Evolutionary conservation across 352 stramenopile species (phyloP), one percentile per base, ranked within the genome.

Genomic region (Globisporangium parvum): DNA sequence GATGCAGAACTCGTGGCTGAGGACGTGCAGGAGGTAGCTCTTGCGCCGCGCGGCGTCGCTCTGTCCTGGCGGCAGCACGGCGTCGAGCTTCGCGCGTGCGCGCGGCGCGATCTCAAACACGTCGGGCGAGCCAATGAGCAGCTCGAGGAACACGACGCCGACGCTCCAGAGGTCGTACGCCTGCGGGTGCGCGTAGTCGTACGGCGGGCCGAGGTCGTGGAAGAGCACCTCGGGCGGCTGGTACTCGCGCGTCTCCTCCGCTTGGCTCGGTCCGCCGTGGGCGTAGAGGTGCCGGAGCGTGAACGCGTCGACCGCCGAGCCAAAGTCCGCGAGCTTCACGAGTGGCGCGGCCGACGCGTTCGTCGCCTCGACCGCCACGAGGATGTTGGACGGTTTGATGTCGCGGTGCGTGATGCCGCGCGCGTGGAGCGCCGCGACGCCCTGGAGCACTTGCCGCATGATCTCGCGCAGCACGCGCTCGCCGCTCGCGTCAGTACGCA

Each of bases 181-280:
- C 24, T 83, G 64, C 1, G 88, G 83, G 8, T 64, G 55, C 37
- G 58, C 63, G 45, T 69, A 77, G 59, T 91, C 75, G 61, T 88
- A 93, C 10, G 80, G 77, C 50, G 71, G 67, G 0, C 71, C 71
- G 53, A 70, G 65, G 39, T 75, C 68, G 47, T 69, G 79, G 55
- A 91, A 88, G 8, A 93, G 55, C n/a, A 92, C 85, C 61, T 98
- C 95, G 5, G 96, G 96, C 33, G 94, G 91, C 51, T 96, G 88
- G 69, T 98, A 99, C 62, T 98, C 89, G 47, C 96, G 74, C 31
- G 95, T 98, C 67, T 97, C 87, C 69, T 98, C 96, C 15, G 67
- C 75, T 62, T 95, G 80, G 35, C 75, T 91, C 17, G 95, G 94
- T 2, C 92, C 91, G 9, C 70, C 56, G 14, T 54, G 57, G 6